Evolutionary conservation across 495 filamentous ascomycete species (phyloP), one percentile per base, ranked within the genome.

Genomic region (Penicillium herquei): DNA sequence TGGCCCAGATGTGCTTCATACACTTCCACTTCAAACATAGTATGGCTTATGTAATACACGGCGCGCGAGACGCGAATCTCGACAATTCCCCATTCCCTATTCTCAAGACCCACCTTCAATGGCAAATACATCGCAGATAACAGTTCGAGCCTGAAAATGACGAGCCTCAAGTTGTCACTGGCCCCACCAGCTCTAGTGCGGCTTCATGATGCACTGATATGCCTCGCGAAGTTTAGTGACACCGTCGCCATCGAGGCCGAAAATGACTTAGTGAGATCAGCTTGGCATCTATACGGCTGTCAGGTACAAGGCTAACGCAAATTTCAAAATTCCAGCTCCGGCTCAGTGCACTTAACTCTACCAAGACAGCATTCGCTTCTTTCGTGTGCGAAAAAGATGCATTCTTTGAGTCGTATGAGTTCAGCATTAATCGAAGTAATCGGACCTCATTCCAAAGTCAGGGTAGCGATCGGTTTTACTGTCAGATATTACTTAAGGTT

Each of bases 141-240:
- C 21, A 26, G 21, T 2, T 26, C 21, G 21, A 26, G 21, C 21
- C 21, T 26, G 21, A 46, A 34, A 1, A 93, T 91, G 89, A 77
- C 86, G 7, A 77, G 83, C n/a, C 70, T 96, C 17, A 84, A 82
- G 44, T 92, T 97, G 60, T 89, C 90, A 0, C 75, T 98, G 35
- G 83, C 78, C 43, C 90, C 92, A 33, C 81, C 87, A 49, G 88
- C 88, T 8, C 78, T 93, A 17, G 75, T 81, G 30, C 82, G 81
- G 51, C 70, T 98, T 14, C 90, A 97, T 63, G 91, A 97, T 69
- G 80, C 84, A 9, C 79, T 98, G n/a, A 72, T 83, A 48, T 97
- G 94, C 69, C 82, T 98, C 30, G 80, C 85, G 45, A 98, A 94
- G 74, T 98, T 98, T 78, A 90, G 88, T 66, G 94, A 98, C 57